A percentile compares a stretch with the other conserved stretches of the same genome.
Evolutionary conservation across 2,329 filamentous ascomycete genomes (phyloP).

Genomic region (Laburnicola sp.): DNA sequence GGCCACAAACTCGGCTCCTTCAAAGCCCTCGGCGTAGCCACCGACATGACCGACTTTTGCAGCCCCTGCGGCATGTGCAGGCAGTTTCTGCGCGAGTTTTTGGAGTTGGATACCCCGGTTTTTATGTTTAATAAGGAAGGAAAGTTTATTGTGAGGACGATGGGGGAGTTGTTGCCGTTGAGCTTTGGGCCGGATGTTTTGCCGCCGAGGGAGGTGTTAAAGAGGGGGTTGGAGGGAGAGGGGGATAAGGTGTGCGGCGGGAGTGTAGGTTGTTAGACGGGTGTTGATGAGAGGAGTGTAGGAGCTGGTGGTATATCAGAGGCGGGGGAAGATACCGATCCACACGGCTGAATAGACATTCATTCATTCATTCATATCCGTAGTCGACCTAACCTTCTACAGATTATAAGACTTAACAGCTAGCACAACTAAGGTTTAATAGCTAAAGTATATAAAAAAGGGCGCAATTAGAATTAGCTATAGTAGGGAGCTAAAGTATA

Average conservation of each 20-base stretch:
- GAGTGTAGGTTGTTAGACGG: not conserved
- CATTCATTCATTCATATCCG: too few species aligned
- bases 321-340: too few species aligned
- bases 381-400: too few species aligned
- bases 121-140: slow-evolving; percentile 91
- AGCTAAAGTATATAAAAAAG: too few species aligned
- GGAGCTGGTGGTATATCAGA: too few species aligned
- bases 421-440: too few species aligned
- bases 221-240: slow-evolving; percentile 30
- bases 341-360: too few species aligned
- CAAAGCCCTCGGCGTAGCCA: slow-evolving; percentile 81
- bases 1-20: slow-evolving; percentile 51
- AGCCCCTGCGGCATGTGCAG: slow-evolving; percentile 92
- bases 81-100: slow-evolving; percentile 67
- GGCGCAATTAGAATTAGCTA: too few species aligned
- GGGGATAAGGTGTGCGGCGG: slow-evolving; percentile 25
- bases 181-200: slow-evolving; percentile 58
- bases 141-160: slow-evolving; percentile 68
- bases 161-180: slow-evolving; percentile 64
- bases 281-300: not conserved
- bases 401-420: too few species aligned
- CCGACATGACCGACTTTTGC: slow-evolving; percentile 62
- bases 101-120: slow-evolving; percentile 64
- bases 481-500: too few species aligned
- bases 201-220: slow-evolving; percentile 40